phyloP scores from a whole-genome alignment of 2,329 filamentous ascomycete species.

The Pseudocercospora eumusae region DNA sequence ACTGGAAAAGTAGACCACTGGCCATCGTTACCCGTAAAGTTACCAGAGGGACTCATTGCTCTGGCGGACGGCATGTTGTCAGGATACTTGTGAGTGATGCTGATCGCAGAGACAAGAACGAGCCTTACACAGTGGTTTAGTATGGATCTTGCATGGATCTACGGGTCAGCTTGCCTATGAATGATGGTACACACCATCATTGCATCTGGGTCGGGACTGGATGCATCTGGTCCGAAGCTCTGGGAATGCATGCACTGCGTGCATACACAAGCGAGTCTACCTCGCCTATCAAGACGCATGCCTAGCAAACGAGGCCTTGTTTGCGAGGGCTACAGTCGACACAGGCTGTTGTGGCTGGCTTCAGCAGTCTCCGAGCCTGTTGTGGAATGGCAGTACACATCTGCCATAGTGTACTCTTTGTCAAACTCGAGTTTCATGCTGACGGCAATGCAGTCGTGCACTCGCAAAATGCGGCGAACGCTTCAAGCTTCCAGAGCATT shows the following conservation, averaged over 20 bases:
- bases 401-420: no score
- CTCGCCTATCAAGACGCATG: not conserved
- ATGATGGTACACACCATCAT: not conserved
- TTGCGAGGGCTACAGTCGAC: no score
- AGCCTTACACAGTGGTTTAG: not conserved
- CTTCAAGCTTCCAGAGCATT: no score
- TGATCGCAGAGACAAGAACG: not conserved
- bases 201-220: not conserved
- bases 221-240: not conserved
- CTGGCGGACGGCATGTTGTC: not conserved
- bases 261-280: not conserved
- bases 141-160: not conserved
- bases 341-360: no score
- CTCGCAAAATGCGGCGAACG: no score
- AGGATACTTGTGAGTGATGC: not conserved
- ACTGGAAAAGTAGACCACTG: slow-evolving; percentile 72
- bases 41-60: not conserved
- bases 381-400: no score
- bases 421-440: no score
- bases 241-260: not conserved
- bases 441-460: no score
- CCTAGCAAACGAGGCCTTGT: no score
- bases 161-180: not conserved
- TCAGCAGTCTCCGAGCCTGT: no score
- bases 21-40: slow-evolving; percentile 51